Evolutionary conservation across 2,329 filamentous ascomycete species (phyloP), one percentile per base, ranked within the genome.

Genomic region (Penicillium crustosum): DNA sequence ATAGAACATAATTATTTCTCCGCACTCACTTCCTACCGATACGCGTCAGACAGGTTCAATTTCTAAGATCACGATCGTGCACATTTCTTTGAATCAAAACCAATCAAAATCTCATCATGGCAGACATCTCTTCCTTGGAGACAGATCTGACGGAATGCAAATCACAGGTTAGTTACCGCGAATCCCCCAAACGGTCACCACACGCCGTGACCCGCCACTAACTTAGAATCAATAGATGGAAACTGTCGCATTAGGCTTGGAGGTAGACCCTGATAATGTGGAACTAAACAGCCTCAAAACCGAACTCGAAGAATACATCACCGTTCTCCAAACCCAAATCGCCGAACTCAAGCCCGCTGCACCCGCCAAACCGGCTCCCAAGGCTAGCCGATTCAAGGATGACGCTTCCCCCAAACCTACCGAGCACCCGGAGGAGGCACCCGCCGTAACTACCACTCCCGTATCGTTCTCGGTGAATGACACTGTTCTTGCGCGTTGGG

Each of bases 401-500:
- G 77, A 89, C 81, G 81, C 78, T 72, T 75, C 81, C 76, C 74
- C 66, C 66, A 76, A 81, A 61, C 73, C 80, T n/a, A 66, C 73
- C 51, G 67, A 79, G 66, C 58, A 73, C 63, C 31, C 83, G 55
- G 84, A 86, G 53, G 84, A 88, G 7, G 21, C 52, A 6, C 36
- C 47, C 63, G 80, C 82, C 23, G 62, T 75, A 63, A 80, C 82
- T 21, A 61, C 75, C 31, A 74, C 77, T 2, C 78, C 82, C 0
- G 80, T 82, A 3, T 82, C 82, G 10, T 96, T 93, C 77, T 85
- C 89, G 57, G 90, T 96, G 64, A 96, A 96, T 72, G 94, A 99
- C 70, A 89, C 82, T 33, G 90, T 97, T 53, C 82, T 94, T 75
- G 94, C 93, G 47, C 93, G 93, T 76, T 99, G 93, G 91, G 79